phyloP scores from a whole-genome alignment of 1,139 yeast genomes.

The Pneumocystis wakefieldiae region DNA sequence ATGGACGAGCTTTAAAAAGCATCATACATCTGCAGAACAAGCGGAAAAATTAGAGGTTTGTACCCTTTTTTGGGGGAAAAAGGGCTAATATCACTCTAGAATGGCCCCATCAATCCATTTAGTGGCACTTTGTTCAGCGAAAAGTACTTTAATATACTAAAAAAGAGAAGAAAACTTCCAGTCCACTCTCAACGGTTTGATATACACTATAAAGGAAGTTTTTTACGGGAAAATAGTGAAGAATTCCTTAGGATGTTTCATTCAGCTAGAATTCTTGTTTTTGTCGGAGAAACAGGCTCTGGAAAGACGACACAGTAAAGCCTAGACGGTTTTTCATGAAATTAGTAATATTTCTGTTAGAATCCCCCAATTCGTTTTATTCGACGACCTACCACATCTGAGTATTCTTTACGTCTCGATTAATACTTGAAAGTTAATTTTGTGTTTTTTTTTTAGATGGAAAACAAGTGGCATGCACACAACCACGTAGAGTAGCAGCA shows the following conservation, averaged over 20 bases:
- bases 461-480: conserved; percentile 85
- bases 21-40: conserved; percentile 56
- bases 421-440: neutral
- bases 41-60: conserved; percentile 29
- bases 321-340: neutral
- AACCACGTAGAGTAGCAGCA: conserved; percentile 95
- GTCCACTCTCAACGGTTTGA: conserved; percentile 68
- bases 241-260: conserved; percentile 78
- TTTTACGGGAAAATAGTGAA: conserved; percentile 22
- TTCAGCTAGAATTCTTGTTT: conserved; percentile 83
- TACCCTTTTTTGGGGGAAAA: conserved; percentile 4
- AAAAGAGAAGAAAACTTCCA: conserved; percentile 71
- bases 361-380: conserved; percentile 86
- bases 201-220: neutral
- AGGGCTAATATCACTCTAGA: conserved; percentile 28
- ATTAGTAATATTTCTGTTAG: neutral
- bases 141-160: conserved; percentile 62
- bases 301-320: conserved; percentile 78
- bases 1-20: conserved; percentile 31
- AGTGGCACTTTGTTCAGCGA: conserved; percentile 48
- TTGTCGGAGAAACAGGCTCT: conserved; percentile 97
- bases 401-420: conserved; percentile 4
- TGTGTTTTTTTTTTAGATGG: conserved; percentile 28
- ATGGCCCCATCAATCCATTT: conserved; percentile 58
- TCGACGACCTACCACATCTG: conserved; percentile 79